A percentile compares a stretch with the other conserved stretches of the same genome.
phyloP scores from a whole-genome alignment of 2,329 filamentous ascomycete genomes.

The Cryphonectria japonica region DNA sequence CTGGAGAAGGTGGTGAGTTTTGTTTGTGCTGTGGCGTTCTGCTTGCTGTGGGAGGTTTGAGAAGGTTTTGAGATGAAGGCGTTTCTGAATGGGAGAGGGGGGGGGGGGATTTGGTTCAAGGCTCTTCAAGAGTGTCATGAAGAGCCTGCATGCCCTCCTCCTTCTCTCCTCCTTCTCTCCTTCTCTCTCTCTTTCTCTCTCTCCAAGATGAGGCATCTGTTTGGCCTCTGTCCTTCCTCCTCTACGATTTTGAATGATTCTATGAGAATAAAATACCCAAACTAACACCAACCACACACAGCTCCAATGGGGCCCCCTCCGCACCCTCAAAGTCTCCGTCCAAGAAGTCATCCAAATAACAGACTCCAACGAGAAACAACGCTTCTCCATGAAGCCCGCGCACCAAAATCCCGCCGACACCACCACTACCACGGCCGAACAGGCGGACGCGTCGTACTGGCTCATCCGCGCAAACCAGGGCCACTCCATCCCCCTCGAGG shows the following conservation, averaged over 20 bases:
- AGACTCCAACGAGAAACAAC: conserved; percentile 81
- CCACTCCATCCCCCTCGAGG: conserved; percentile 78
- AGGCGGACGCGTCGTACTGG: conserved; percentile 65
- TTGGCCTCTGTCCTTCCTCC: not conserved
- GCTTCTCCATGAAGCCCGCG: conserved; percentile 74
- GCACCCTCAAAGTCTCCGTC: conserved; percentile 73
- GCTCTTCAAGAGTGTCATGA: not conserved
- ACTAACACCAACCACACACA: conserved; percentile 32
- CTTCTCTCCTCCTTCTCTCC: not conserved
- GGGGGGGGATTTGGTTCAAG: no score
- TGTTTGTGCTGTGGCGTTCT: conserved; percentile 1
- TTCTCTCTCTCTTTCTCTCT: no score
- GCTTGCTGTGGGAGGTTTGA: not conserved
- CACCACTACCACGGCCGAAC: not conserved
- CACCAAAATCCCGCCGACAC: conserved; percentile 32
- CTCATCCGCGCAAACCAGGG: conserved; percentile 96
- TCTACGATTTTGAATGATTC: not conserved
- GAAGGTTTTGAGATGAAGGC: not conserved
- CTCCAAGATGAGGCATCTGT: no score
- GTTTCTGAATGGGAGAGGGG: no score
- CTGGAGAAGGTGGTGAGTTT: conserved; percentile 62
- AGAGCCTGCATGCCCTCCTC: not conserved
- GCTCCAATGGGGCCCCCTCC: conserved; percentile 62
- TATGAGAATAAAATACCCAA: no score
- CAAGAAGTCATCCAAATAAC: conserved; percentile 71